Base-by-base conservation (phyloP, 208 protist genomes). In the Trypanosoma congolense region DNA sequence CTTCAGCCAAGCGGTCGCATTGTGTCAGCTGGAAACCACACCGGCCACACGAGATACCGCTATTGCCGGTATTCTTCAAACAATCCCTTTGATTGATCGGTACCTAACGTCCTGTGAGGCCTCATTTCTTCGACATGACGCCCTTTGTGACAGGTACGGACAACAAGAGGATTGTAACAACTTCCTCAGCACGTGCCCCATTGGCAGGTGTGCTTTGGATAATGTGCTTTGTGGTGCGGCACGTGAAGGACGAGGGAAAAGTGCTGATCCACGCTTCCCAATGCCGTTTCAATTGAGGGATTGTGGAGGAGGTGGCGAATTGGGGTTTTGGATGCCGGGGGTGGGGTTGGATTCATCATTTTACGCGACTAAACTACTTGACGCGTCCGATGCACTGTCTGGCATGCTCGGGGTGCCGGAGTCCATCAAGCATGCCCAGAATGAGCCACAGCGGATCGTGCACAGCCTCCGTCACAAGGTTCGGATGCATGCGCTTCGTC, bases 311-410 rank as follows among this genome's bases (percentile, higher is more conserved):
- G 12, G 4, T 28, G 14, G 41, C 25, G 3, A 24, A 19, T 35
- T 16, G 40, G 45, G 28, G 29, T 24, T 31, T 28, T 75, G 53
- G 57, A 64, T 73, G 59, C 65, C 65, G 12, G 66, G 65, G 19
- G 57, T 71, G 9, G 75, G 75, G 6, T 54, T 70, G 26, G 75
- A 81, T 48, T 61, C 61, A 12, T 58, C 56, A 4, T 56, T 50
- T 51, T 73, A 81, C 61, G 35, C 62, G 24, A 59, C 69, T 8
- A 54, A 63, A 29, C 45, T 73, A 48, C 56, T 81, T 52, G n/a
- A 47, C 8, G 69, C 60, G 9, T 72, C 53, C 35, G 69, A 76
- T 46, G 62, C 63, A 22, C 70, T 81, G 51, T 61, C 65, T 19
- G 59, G 44, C 16, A 55, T 61, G 50, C 31, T 69, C 12, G 46